Conservation (phyloP, 2,329 filamentous ascomycete species). For the Grosmannia huntii region DNA sequence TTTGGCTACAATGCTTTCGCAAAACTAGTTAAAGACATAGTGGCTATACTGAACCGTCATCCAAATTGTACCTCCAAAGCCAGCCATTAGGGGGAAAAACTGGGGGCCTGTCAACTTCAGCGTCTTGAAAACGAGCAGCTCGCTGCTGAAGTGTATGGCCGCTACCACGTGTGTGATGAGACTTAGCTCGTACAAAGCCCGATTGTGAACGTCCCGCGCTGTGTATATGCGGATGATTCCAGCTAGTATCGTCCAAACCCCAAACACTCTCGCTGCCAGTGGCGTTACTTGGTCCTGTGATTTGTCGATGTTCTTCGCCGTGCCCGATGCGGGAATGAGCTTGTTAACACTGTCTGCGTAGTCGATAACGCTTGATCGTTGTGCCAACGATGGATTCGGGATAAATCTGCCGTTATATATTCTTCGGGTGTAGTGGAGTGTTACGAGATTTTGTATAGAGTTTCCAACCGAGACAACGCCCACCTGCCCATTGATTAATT, state of each 20-base stretch:
- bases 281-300: conserved; percentile 53
- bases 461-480: conserved; percentile 75
- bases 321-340: conserved; percentile 30
- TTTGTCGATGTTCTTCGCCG: conserved; percentile 30
- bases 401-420: conserved; percentile 64
- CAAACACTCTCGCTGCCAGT: conserved; percentile 68
- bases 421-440: conserved; percentile 69
- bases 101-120: conserved; percentile 50
- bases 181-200: conserved; percentile 64
- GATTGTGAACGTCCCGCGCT: conserved; percentile 65
- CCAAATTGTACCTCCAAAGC: conserved; percentile 36
- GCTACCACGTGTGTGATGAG: conserved; percentile 74
- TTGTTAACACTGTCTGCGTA: conserved; percentile 37
- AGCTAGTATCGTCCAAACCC: conserved; percentile 75
- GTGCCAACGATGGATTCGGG: conserved; percentile 29
- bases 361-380: conserved; percentile 17
- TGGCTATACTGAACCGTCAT: conserved; percentile 54
- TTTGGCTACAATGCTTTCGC: background rate
- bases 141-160: conserved; percentile 62
- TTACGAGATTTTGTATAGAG: conserved; percentile 70
- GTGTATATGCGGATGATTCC: conserved; percentile 69
- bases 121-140: conserved; percentile 70
- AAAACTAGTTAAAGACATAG: conserved; percentile 39
- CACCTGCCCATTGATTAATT: conserved; percentile 39
- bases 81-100: conserved; percentile 39